Evolutionary conservation across 108 stramenopile genomes (phyloP), one percentile per base, ranked within the genome.

Genomic region (Nitzschia putrida): DNA sequence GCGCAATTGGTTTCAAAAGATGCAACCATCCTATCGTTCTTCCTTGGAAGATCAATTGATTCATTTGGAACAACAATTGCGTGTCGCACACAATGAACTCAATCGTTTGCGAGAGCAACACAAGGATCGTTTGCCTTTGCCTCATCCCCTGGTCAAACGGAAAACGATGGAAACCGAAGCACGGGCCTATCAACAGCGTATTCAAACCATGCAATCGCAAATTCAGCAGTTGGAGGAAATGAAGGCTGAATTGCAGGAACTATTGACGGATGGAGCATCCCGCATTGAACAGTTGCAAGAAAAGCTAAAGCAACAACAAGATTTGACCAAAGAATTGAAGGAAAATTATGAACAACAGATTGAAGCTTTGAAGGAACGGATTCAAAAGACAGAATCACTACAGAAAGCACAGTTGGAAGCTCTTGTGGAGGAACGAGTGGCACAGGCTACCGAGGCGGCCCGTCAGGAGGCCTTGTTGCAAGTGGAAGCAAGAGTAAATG

Each of bases 21-120:
- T 50, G 49, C 49, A n/a, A 18, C 49, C 49, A 18, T 56, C 38
- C 21, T 81, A 81, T 54, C 60, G 61, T 1, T 25, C 69, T 53
- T 53, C 76, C 22, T 57, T 81, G 41, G 76, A 81, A 66, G 76
- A 78, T 22, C 75, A 81, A 54, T 64, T 78, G 7, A 9, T 54
- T 16, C 5, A 65, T 13, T 50, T 81, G 68, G 76, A 78, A 34
- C 68, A 51, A 40, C 76, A 81, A 59, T 20, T 78, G 18, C 72
- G 80, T 13, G 55, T 66, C 10, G 72, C 80, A 14, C 61, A 73
- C 47, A 72, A 77, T 8, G 80, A 81, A 74, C 25, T 76, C 20
- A 29, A 43, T 10, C 56, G 29, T 8, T 44, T 81, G 39, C 57
- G 76, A 38, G 69, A 70, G 34, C 61, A 56, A 25, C 61, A 42